These are phyloP conservation scores for Apiospora hydei DNA, from an alignment of 2,329 filamentous ascomycete genomes.

Conservation along the genomic window DNA sequence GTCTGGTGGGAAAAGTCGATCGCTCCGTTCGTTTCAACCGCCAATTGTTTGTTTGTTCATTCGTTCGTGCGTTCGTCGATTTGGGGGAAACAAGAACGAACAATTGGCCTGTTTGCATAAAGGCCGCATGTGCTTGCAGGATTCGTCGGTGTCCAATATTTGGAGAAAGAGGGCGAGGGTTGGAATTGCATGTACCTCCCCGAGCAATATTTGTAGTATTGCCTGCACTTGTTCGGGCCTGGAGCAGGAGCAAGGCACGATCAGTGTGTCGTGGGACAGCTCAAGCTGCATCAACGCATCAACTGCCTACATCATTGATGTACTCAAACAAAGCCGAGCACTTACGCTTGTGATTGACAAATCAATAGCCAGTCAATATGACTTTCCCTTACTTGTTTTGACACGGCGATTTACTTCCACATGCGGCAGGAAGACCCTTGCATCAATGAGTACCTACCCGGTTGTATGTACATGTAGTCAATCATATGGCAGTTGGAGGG, in stretches of 20 bases:
- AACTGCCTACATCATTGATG: too few species aligned
- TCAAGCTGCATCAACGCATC: background rate
- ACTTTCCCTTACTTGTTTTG: background rate
- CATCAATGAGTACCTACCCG: constrained; percentile 7
- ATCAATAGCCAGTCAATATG: constrained; percentile 8
- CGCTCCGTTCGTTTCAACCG: background rate
- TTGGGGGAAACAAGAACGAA: background rate
- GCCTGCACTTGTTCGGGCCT: background rate
- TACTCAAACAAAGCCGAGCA: background rate
- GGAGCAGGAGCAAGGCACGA: constrained; percentile 8
- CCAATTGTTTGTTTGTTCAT: background rate
- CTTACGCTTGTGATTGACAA: background rate
- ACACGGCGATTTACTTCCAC: background rate
- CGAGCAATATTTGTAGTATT: constrained; percentile 10
- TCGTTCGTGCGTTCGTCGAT: background rate
- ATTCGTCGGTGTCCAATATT: background rate
- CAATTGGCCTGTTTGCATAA: background rate
- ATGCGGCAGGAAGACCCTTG: constrained; percentile 7
- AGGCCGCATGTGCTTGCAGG: background rate
- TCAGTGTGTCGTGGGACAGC: background rate
- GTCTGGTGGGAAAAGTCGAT: constrained; percentile 8
- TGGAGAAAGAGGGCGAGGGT: background rate
- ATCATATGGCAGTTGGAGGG: background rate
- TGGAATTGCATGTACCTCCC: background rate
- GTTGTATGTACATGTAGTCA: background rate